phyloP scores from a whole-genome alignment of 148 eudicot species.

The Suaeda aralocaspica region DNA sequence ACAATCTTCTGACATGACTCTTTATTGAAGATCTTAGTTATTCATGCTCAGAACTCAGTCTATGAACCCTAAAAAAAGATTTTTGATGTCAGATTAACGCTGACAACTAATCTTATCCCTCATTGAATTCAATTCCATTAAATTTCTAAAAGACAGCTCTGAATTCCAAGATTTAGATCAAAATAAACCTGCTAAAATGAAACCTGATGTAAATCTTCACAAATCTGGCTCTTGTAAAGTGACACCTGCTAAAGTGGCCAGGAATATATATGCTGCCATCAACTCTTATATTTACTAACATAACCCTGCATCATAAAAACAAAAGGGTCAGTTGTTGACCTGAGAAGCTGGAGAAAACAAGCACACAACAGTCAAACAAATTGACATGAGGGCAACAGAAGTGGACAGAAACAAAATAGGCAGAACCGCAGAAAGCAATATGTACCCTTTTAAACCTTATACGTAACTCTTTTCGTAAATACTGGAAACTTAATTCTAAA shows the following conservation, averaged over 20 bases:
- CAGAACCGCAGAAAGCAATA: too few relatives aligned
- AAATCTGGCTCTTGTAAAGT: background rate
- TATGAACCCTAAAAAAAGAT: slow-evolving; percentile 7
- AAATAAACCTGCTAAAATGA: background rate
- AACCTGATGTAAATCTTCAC: background rate
- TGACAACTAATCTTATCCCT: background rate
- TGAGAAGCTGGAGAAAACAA: background rate
- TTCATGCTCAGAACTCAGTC: slow-evolving; percentile 10
- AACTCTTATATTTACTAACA: slow-evolving; percentile 69
- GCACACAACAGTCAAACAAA: slow-evolving; percentile 1
- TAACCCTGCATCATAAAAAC: slow-evolving; percentile 64
- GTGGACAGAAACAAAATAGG: background rate
- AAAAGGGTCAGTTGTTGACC: background rate
- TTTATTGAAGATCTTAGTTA: background rate
- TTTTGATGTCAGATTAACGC: slow-evolving; percentile 1
- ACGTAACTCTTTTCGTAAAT: too few relatives aligned
- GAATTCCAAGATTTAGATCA: background rate
- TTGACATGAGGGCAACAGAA: background rate
- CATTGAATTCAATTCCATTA: background rate
- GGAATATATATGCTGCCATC: slow-evolving; percentile 13
- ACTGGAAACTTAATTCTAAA: too few relatives aligned
- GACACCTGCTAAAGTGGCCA: background rate
- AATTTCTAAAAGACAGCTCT: background rate
- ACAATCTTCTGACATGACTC: slow-evolving; percentile 12
- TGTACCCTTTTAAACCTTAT: too few relatives aligned